Evolutionary conservation across 768 basidiomycete species (phyloP).

Genomic region (Agaricus sinodeliciosus): DNA sequence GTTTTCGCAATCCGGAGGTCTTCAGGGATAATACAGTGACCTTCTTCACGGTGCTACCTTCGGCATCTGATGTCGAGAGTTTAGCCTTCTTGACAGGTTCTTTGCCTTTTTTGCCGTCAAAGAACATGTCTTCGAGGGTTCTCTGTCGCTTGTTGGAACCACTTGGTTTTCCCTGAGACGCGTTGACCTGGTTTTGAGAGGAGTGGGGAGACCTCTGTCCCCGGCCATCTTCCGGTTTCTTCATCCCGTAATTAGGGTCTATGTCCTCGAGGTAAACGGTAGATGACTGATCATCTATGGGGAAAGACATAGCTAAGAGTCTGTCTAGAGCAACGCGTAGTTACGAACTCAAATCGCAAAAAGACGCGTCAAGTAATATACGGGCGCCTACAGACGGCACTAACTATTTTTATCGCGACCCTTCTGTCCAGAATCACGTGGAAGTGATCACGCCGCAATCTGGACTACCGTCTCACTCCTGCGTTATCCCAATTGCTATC

Average conservation of each 20-base stretch:
- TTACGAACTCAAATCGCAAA: neutral
- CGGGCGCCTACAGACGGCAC: neutral
- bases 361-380: conserved; percentile 6
- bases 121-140: conserved; percentile 62
- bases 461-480: neutral
- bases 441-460: neutral
- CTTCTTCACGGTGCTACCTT: neutral
- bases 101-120: conserved; percentile 20
- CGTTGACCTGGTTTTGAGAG: conserved; percentile 4
- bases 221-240: neutral
- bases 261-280: conserved; percentile 43
- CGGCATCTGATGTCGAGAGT: conserved; percentile 18
- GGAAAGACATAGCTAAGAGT: conserved; percentile 3
- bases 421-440: conserved; percentile 1
- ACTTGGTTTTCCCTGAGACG: conserved; percentile 6
- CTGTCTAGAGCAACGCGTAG: neutral
- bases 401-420: conserved; percentile 1
- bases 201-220: neutral
- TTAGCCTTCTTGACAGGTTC: conserved; percentile 45
- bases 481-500: neutral
- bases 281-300: conserved; percentile 4
- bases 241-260: conserved; percentile 16
- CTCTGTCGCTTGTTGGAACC: conserved; percentile 46
- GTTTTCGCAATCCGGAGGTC: conserved; percentile 20
- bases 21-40: conserved; percentile 2